Conservation (phyloP, 2,329 filamentous ascomycete species). For the Botrytis fabae region DNA sequence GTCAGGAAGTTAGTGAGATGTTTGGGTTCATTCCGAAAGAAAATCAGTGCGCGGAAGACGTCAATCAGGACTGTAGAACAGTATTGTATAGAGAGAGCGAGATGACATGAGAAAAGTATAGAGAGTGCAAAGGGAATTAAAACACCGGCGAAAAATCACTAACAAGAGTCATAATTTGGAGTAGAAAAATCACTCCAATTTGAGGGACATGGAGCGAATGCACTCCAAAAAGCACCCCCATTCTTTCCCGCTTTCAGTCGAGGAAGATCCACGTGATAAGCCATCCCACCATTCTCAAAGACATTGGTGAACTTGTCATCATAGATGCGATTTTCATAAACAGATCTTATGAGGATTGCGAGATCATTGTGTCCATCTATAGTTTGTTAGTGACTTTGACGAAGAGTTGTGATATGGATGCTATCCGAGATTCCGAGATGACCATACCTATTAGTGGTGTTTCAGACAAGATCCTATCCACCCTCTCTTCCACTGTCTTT, state of each 20-base stretch:
- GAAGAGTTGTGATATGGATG: not conserved
- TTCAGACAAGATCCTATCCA: conserved; percentile 46
- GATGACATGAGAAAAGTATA: not conserved
- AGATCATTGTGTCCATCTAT: conserved; percentile 90
- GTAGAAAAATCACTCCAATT: conserved; percentile 74
- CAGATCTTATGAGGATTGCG: conserved; percentile 66
- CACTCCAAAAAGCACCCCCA: conserved; percentile 92
- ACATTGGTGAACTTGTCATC: conserved; percentile 67
- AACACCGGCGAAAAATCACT: conserved; percentile 33
- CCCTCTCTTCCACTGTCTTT: conserved; percentile 41
- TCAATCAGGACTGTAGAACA: not conserved
- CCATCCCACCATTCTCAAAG: conserved; percentile 70
- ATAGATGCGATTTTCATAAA: conserved; percentile 78
- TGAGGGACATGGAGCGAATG: conserved; percentile 74
- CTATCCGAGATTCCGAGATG: conserved; percentile 5
- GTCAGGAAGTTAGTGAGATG: not conserved
- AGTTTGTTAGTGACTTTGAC: not conserved
- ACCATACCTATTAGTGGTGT: conserved; percentile 51
- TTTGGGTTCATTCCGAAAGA: not conserved
- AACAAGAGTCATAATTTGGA: conserved; percentile 67
- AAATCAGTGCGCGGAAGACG: not conserved
- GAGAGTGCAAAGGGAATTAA: not conserved
- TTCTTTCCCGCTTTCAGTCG: conserved; percentile 69
- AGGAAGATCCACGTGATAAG: conserved; percentile 75
- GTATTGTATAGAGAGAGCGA: not conserved